phyloP scores from a whole-genome alignment of 495 filamentous ascomycete genomes.

The Aspergillus hancockii region DNA sequence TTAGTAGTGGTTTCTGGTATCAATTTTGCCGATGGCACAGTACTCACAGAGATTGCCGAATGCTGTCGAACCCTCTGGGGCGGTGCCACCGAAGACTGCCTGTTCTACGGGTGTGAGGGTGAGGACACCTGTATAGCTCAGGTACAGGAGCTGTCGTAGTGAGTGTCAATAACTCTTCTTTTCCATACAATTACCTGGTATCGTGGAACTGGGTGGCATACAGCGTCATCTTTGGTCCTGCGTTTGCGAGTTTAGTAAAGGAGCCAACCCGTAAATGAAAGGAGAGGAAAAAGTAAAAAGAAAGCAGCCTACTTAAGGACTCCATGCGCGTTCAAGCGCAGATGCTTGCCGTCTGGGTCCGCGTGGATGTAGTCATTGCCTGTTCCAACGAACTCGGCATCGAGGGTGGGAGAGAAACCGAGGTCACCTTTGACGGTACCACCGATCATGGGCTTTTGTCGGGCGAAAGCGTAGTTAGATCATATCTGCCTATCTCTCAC shows the following conservation, averaged over 20 bases:
- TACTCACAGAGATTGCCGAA: conserved; percentile 60
- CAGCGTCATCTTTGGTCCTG: conserved; percentile 32
- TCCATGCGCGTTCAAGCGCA: conserved; percentile 54
- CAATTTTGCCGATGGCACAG: not conserved
- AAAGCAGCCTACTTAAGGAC: conserved; percentile 36
- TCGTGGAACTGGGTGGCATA: conserved; percentile 15
- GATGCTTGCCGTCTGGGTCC: conserved; percentile 46
- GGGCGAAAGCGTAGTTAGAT: not conserved
- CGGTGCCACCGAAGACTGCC: conserved; percentile 44
- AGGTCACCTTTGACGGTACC: conserved; percentile 45
- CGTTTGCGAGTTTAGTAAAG: not conserved
- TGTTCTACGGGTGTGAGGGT: conserved; percentile 34
- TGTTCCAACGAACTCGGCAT: conserved; percentile 47
- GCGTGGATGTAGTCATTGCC: conserved; percentile 56
- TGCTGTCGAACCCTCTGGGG: conserved; percentile 49
- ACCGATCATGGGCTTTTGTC: conserved; percentile 42
- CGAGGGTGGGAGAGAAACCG: conserved; percentile 41
- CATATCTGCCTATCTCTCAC: not conserved
- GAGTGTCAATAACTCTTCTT: not conserved
- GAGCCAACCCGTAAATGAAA: not conserved
- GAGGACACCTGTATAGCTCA: conserved; percentile 54
- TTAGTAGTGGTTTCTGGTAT: conserved; percentile 1
- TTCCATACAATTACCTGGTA: not conserved
- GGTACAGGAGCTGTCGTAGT: conserved; percentile 35
- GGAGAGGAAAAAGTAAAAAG: not conserved